phyloP scores from a whole-genome alignment of 1,284 basidiomycete species.

The Nidula niveotomentosa region DNA sequence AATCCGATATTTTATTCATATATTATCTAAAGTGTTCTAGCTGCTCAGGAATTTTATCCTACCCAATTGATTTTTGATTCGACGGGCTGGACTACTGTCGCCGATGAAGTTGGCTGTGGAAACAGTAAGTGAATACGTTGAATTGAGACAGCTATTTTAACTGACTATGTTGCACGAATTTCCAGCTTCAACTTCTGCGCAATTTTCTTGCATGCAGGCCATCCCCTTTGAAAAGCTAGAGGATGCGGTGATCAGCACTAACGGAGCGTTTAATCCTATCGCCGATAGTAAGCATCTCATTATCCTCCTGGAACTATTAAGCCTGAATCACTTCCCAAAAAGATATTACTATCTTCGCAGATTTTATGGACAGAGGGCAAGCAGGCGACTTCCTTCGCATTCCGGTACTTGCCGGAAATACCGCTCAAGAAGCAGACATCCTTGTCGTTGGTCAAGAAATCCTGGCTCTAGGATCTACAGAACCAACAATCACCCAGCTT shows the following conservation, averaged over 20 bases:
- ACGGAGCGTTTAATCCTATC: conserved; percentile 20
- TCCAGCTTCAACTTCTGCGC: conserved; percentile 16
- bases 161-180: neutral
- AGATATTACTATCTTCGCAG: neutral
- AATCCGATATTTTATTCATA: neutral
- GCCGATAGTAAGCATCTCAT: conserved; percentile 17
- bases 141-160: neutral
- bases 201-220: conserved; percentile 27
- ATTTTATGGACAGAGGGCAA: neutral
- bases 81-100: conserved; percentile 12
- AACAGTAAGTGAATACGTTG: conserved; percentile 3
- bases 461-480: conserved; percentile 11
- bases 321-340: neutral
- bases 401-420: conserved; percentile 18
- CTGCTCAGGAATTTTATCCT: neutral
- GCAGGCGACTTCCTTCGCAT: conserved; percentile 7
- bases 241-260: conserved; percentile 11
- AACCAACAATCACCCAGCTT: conserved; percentile 15
- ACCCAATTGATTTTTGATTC: neutral
- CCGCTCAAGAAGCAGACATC: conserved; percentile 19
- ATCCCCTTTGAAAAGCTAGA: conserved; percentile 20
- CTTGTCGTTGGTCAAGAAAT: conserved; percentile 15
- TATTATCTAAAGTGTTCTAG: neutral
- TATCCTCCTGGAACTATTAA: neutral
- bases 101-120: conserved; percentile 13